Evolutionary conservation across 169 alveolate genomes (phyloP), one percentile per base, ranked within the genome.

Genomic region (Plasmodium vivax): DNA sequence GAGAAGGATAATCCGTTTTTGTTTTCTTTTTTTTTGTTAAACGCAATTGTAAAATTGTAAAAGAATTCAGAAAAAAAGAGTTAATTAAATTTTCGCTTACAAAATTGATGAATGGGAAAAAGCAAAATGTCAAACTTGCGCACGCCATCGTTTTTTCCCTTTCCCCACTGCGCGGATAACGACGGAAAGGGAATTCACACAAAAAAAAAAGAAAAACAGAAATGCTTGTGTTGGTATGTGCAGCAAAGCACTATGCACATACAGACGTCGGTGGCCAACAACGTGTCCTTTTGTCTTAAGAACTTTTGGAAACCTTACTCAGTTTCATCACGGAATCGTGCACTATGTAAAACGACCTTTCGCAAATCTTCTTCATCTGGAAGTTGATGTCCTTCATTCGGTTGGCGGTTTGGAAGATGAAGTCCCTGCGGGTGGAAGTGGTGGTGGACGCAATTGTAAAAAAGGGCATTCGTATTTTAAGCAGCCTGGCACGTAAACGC

Each of bases 361-460:
- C 94, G 41, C 94, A 90, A 80, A 90, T 90, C 38, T 90, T 90
- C 71, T 32, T 90, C 90, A 90, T 90, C 36, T 90, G 94, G 38
- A 90, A 45, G 51, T 90, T 90, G 81, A 90, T 90, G 80, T 79
- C 94, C 73, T 90, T 79, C 75, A 90, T 16, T 79, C 94, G 83
- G 27, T 90, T 90, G 32, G 80, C 74, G 10, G 94, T 90, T 80
- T 90, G 94, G 45, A 90, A 23, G 54, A 90, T 43, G 74, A 90
- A 90, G 45, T 90, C 90, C 94, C 94, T 90, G 77, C 56, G 45
- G 56, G 23, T 34, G 83, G 5, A 47, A 9, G 4, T 19, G 62
- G 45, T 75, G 36, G 47, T 36, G 56, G 45, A 34, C 5, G 32
- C 9, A 68, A 68, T 51, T 51, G 12, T 27, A 68, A 68, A 68